Evolutionary conservation across 768 basidiomycete species (phyloP).

Genomic region (Gymnopilus junonius): DNA sequence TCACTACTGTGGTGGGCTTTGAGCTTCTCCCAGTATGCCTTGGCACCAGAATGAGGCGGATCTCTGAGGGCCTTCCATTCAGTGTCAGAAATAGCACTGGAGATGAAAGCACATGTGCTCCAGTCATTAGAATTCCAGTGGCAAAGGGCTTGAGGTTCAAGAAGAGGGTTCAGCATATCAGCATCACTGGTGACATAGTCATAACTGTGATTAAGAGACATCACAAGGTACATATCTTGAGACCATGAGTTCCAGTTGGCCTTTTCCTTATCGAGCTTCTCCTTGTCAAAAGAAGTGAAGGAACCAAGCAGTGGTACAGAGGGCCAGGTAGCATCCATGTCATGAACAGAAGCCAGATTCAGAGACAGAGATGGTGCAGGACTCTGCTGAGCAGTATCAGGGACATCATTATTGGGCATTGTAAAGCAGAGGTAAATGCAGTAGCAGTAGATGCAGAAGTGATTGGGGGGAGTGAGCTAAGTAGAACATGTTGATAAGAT

Average conservation of each 20-base stretch:
- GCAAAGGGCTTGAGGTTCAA: no score
- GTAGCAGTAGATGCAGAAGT: background rate
- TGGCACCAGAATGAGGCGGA: background rate
- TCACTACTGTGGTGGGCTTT: conserved; percentile 11
- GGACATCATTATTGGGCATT: no score
- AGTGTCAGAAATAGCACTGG: background rate
- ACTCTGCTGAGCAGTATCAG: no score
- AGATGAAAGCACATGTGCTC: conserved; percentile 1
- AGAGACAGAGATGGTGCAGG: no score
- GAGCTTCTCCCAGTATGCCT: conserved; percentile 4
- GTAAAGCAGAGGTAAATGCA: background rate
- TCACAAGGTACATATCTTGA: background rate
- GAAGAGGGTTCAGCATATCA: background rate
- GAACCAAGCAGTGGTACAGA: background rate
- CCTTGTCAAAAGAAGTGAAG: background rate
- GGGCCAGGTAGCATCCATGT: background rate
- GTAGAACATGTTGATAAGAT: background rate
- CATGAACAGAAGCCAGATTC: background rate
- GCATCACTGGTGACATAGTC: background rate
- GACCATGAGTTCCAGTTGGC: background rate
- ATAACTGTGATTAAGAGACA: background rate
- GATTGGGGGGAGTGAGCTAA: no score
- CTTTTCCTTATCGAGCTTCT: background rate
- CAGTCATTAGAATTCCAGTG: conserved; percentile 20
- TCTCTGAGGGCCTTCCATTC: background rate